Percentiles rank a stretch among this genome's conserved stretches.
Conservation (phyloP, 1,284 basidiomycete genomes). For the Puccinia coronata region DNA sequence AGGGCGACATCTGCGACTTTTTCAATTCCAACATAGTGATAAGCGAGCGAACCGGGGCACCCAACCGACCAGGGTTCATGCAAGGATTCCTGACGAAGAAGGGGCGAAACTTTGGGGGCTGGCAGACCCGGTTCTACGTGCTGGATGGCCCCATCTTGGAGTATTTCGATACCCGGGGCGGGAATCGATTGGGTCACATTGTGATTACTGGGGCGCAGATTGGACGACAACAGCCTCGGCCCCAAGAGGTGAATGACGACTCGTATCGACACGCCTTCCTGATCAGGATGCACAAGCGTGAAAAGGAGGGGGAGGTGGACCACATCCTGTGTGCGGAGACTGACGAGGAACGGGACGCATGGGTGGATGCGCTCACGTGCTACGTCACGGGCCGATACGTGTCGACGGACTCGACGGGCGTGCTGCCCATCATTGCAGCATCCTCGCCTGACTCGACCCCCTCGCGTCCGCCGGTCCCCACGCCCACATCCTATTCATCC, state of each 20-base stretch:
- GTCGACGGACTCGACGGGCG: constrained; percentile 38
- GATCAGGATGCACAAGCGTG: constrained; percentile 79
- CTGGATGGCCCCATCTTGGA: constrained; percentile 76
- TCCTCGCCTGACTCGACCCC: constrained; percentile 18
- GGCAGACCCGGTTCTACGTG: constrained; percentile 94
- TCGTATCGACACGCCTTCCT: constrained; percentile 96
- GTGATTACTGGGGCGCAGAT: constrained; percentile 83
- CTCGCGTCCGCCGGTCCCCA: neutral
- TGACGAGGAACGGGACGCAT: constrained; percentile 84
- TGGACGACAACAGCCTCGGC: constrained; percentile 65
- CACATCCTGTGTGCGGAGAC: constrained; percentile 96
- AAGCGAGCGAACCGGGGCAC: constrained; percentile 68
- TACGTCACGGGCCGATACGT: constrained; percentile 61
- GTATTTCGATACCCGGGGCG: constrained; percentile 78
- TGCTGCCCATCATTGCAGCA: neutral
- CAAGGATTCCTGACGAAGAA: constrained; percentile 95
- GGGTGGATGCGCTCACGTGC: constrained; percentile 89
- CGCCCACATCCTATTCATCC: neutral
- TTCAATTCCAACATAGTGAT: constrained; percentile 69
- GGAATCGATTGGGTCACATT: constrained; percentile 52
- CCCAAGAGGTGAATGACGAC: constrained; percentile 67
- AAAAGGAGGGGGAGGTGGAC: constrained; percentile 69
- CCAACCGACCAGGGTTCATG: constrained; percentile 68
- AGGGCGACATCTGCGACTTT: constrained; percentile 86
- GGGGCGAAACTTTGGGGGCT: constrained; percentile 91